phyloP scores from a whole-genome alignment of 2,329 filamentous ascomycete genomes.

The Fusarium nelsonii region DNA sequence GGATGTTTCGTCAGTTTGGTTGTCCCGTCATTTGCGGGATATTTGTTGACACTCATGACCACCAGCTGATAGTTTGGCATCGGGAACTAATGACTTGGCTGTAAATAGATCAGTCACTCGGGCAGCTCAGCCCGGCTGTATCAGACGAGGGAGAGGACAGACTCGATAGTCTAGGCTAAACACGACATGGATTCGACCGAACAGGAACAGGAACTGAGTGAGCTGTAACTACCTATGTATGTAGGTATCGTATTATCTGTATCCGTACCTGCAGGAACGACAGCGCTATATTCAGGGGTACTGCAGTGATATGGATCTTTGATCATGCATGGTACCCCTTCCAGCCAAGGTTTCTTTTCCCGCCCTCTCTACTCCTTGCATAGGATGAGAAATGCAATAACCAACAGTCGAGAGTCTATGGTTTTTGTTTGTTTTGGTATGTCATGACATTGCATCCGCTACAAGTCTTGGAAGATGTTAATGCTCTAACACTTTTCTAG shows the following conservation, averaged over 20 bases:
- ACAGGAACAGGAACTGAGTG: background rate
- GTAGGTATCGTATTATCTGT: background rate
- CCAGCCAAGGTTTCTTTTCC: constrained; percentile 23
- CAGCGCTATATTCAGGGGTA: constrained; percentile 45
- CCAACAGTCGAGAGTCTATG: constrained; percentile 1
- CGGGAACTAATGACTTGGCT: constrained; percentile 4
- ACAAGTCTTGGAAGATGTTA: constrained; percentile 7
- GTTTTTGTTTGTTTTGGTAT: background rate
- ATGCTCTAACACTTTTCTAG: constrained; percentile 25
- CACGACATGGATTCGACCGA: constrained; percentile 1
- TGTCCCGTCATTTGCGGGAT: constrained; percentile 17
- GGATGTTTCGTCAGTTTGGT: background rate
- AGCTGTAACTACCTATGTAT: background rate
- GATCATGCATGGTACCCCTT: constrained; percentile 34
- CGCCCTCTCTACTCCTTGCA: constrained; percentile 38
- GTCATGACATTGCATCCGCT: constrained; percentile 13
- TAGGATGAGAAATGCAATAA: constrained; percentile 21
- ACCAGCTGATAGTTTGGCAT: background rate
- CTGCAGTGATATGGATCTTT: constrained; percentile 34
- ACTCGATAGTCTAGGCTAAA: background rate
- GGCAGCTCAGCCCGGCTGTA: background rate
- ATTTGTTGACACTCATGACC: constrained; percentile 18
- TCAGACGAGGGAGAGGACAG: no score
- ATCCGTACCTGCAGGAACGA: constrained; percentile 51
- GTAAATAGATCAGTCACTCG: constrained; percentile 9